phyloP scores from a whole-genome alignment of 306 rosid genomes.

The Mucuna pruriens region DNA sequence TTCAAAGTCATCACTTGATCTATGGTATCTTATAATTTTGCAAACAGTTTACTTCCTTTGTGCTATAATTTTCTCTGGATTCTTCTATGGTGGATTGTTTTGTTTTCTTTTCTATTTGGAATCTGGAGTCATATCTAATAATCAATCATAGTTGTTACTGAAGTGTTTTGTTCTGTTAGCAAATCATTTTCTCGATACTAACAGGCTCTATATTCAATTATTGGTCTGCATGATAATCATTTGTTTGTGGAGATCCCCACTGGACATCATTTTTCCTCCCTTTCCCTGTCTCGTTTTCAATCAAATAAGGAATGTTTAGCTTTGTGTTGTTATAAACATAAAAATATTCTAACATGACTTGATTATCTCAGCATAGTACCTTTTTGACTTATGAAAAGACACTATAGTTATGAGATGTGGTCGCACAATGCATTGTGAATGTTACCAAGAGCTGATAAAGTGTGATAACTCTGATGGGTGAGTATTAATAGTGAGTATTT shows the following conservation, averaged over 20 bases:
- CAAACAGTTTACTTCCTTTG: too few relatives aligned
- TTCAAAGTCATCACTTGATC: too few relatives aligned
- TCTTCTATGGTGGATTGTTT: slow-evolving; percentile 17
- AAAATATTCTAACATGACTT: slow-evolving; percentile 34
- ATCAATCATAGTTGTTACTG: background rate
- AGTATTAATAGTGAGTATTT: too few relatives aligned
- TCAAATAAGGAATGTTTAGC: background rate
- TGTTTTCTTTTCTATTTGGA: background rate
- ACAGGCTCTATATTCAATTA: slow-evolving; percentile 77
- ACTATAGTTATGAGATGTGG: slow-evolving; percentile 90
- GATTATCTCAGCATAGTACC: slow-evolving; percentile 60
- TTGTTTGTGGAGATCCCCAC: slow-evolving; percentile 89
- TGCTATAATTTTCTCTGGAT: background rate
- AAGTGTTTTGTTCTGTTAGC: slow-evolving; percentile 9
- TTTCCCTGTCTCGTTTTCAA: slow-evolving; percentile 11
- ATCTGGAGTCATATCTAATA: background rate
- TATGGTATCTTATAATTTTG: too few relatives aligned
- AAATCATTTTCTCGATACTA: slow-evolving; percentile 8
- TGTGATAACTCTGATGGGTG: too few relatives aligned
- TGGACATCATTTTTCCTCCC: slow-evolving; percentile 61
- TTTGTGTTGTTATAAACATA: background rate
- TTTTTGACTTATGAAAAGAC: slow-evolving; percentile 79
- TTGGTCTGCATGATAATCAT: slow-evolving; percentile 77
- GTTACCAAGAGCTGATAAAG: slow-evolving; percentile 77
- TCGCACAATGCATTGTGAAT: slow-evolving; percentile 91